Base-by-base conservation (phyloP, 2,329 filamentous ascomycete genomes). In the Sporothrix humicola region DNA sequence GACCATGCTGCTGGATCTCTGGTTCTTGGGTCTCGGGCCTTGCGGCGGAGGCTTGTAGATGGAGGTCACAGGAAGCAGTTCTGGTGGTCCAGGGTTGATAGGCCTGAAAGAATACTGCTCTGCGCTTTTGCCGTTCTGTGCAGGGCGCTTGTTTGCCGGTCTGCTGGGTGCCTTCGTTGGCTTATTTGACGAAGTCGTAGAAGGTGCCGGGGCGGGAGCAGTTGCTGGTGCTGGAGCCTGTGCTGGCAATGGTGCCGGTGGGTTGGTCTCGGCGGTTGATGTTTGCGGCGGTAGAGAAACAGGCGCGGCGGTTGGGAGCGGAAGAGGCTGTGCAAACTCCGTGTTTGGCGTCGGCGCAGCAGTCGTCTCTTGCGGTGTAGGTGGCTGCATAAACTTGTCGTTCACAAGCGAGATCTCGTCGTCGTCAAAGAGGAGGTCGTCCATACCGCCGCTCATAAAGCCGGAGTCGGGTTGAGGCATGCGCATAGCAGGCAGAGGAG, bases 401-500 rank as follows among this genome's bases (percentile, higher is more conserved):
- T 72, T 71, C 12, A 73, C 13, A 83, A 81, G 1, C 15, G 48
- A 8, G 26, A 8, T 54, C 10, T 84, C 82, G 15, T 89, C 86
- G 31, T 93, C 89, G 52, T 91, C 91, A 74, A 93, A 88, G 6
- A 90, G 26, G n/a, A 69, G 85, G 37, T 92, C 90, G n/a, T 92
- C 88, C 17, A 92, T 81, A 7, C 90, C 88, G n/a, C 92, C 92
- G 79, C 93, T 96, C 88, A 95, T 93, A 79, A 97, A 97, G 1
- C 93, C 93, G 15, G 93, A 95, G 79, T 97, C 93, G 8, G 86
- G 85, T 76, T 91, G 85, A 5, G 87, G 86, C 71, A 86, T 83
- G 0, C 85, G 87, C 84, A 91, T 90, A 0, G 89, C 88, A 8
- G 89, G 89, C 69, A 94, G 85, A 59, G 90, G 87, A 1, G 95